Evolutionary conservation across 78 protist genomes (phyloP).

Genomic region (Guillardia theta): DNA sequence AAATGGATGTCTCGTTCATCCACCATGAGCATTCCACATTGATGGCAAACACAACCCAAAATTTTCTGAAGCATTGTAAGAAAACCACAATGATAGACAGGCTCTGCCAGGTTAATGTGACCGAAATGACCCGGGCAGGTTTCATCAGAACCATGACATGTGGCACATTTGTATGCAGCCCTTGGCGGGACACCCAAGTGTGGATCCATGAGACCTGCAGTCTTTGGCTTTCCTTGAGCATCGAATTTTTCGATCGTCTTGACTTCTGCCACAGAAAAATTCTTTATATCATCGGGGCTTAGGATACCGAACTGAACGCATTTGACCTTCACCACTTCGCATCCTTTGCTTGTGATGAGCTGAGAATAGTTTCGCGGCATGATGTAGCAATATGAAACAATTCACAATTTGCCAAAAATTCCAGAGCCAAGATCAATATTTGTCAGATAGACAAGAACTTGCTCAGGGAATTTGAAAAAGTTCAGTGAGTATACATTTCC

Average conservation of each 20-base stretch:
- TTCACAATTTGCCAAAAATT: too few relatives aligned
- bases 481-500: too few relatives aligned
- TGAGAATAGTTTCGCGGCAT: not conserved
- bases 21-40: slow-evolving; percentile 48
- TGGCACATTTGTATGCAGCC: not conserved
- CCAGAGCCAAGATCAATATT: too few relatives aligned
- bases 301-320: slow-evolving; percentile 9
- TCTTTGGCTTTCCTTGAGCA: not conserved
- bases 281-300: not conserved
- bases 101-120: slow-evolving; percentile 87
- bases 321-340: not conserved
- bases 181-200: not conserved
- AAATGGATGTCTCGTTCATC: not conserved
- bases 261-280: slow-evolving; percentile 4
- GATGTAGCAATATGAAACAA: too few relatives aligned
- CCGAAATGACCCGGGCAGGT: slow-evolving; percentile 88
- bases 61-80: slow-evolving; percentile 64
- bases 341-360: not conserved
- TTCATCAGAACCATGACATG: not conserved
- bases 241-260: not conserved
- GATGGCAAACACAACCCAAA: slow-evolving; percentile 87
- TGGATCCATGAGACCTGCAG: slow-evolving; percentile 3
- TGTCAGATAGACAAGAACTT: too few relatives aligned
- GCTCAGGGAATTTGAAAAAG: too few relatives aligned
- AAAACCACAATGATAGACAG: slow-evolving; percentile 91